phyloP scores from a whole-genome alignment of 306 rosid species.

The Sesbania bispinosa region DNA sequence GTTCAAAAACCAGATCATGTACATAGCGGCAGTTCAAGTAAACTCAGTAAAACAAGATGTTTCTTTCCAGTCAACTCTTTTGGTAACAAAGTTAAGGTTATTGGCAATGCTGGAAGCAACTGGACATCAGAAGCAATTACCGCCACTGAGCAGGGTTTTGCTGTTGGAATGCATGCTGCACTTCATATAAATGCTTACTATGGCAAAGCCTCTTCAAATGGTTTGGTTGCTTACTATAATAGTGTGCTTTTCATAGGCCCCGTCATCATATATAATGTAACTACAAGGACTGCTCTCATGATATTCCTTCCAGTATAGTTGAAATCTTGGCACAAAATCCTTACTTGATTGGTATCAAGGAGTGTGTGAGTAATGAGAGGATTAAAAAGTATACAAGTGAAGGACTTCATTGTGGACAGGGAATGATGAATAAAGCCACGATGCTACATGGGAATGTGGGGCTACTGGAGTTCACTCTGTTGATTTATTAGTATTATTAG shows the following conservation, averaged over 20 bases:
- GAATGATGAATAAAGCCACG: slow-evolving; percentile 70
- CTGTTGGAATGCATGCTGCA: slow-evolving; percentile 88
- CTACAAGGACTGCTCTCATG: slow-evolving; percentile 72
- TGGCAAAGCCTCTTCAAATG: slow-evolving; percentile 73
- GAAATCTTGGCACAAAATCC: slow-evolving; percentile 40
- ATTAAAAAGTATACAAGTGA: slow-evolving; percentile 46
- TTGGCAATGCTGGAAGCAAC: slow-evolving; percentile 81
- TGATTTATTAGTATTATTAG: too few species aligned
- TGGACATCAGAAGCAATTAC: slow-evolving; percentile 77
- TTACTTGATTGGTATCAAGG: slow-evolving; percentile 78
- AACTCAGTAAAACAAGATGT: too few species aligned
- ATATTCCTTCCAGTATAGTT: slow-evolving; percentile 61
- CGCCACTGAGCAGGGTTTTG: slow-evolving; percentile 74
- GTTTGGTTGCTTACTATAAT: slow-evolving; percentile 61
- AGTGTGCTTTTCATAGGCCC: slow-evolving; percentile 72
- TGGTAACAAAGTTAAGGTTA: slow-evolving; percentile 66
- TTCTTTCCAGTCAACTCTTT: slow-evolving; percentile 66
- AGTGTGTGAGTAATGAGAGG: slow-evolving; percentile 68
- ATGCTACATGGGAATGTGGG: slow-evolving; percentile 78
- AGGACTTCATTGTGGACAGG: slow-evolving; percentile 68
- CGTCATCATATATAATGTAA: slow-evolving; percentile 66
- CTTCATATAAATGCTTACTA: slow-evolving; percentile 84
- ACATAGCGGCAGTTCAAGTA: too few species aligned
- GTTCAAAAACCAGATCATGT: too few species aligned
- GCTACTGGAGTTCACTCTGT: slow-evolving; percentile 77